A percentile compares a stretch with the other conserved stretches of the same genome.
phyloP scores from a whole-genome alignment of 192 early-diverging fungal species.

The Coemansia sp. region DNA sequence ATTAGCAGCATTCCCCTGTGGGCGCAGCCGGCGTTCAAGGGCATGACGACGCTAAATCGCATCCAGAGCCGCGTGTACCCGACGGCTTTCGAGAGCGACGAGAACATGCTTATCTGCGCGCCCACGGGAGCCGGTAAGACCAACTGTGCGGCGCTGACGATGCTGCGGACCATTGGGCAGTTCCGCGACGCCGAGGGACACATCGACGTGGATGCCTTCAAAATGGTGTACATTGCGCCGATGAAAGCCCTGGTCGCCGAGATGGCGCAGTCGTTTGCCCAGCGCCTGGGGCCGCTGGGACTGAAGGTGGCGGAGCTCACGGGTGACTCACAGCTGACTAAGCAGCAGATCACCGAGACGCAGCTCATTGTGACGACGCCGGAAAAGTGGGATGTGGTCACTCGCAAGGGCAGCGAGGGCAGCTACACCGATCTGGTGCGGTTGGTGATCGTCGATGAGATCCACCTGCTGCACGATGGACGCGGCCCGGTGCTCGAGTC shows the following conservation, averaged over 20 bases:
- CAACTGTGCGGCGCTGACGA: slow-evolving; percentile 95
- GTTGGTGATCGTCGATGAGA: slow-evolving; percentile 95
- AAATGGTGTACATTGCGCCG: slow-evolving; percentile 98
- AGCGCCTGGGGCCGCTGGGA: slow-evolving; percentile 73
- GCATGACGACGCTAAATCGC: slow-evolving; percentile 76
- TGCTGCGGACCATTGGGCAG: slow-evolving; percentile 85
- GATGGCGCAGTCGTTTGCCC: slow-evolving; percentile 89
- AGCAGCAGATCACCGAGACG: slow-evolving; percentile 93
- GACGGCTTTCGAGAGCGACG: slow-evolving; percentile 84
- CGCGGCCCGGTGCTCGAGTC: slow-evolving; percentile 96
- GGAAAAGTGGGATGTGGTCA: slow-evolving; percentile 99
- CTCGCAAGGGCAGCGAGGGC: slow-evolving; percentile 91
- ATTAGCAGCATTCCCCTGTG: slow-evolving; percentile 74
- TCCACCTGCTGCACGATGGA: slow-evolving; percentile 95
- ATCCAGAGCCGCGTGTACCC: slow-evolving; percentile 89
- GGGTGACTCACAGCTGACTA: slow-evolving; percentile 95
- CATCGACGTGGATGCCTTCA: slow-evolving; percentile 83
- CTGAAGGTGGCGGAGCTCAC: slow-evolving; percentile 95
- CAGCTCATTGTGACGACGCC: slow-evolving; percentile 98
- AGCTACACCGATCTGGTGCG: slow-evolving; percentile 88
- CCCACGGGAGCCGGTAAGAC: slow-evolving; percentile 99
- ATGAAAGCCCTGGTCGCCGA: slow-evolving; percentile 99
- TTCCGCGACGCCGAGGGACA: slow-evolving; percentile 74
- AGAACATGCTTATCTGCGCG: slow-evolving; percentile 95
- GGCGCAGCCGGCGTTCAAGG: slow-evolving; percentile 74